Percentiles rank a stretch among this genome's conserved stretches.
Evolutionary conservation across 2,329 filamentous ascomycete genomes (phyloP).

Genomic region (Botryotinia narcissicola): DNA sequence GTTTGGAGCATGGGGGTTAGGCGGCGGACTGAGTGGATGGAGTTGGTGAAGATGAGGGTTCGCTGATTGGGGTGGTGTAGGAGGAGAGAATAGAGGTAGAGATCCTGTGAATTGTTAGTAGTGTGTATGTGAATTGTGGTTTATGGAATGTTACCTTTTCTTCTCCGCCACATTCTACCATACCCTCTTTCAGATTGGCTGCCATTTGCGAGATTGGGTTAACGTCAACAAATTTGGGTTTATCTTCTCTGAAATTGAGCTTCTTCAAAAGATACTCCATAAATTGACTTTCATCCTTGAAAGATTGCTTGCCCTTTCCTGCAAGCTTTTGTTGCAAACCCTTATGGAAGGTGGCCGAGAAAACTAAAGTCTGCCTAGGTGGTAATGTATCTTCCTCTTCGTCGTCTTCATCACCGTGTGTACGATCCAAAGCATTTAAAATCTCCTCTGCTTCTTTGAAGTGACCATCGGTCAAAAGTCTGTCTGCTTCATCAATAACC

Average conservation of each 20-base stretch:
- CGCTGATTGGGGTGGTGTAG: constrained; percentile 78
- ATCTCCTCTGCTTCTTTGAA: constrained; percentile 95
- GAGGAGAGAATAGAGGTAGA: constrained; percentile 87
- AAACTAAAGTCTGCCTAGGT: constrained; percentile 82
- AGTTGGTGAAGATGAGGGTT: constrained; percentile 92
- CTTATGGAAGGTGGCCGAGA: constrained; percentile 94
- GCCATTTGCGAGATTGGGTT: constrained; percentile 92
- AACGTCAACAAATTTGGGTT: constrained; percentile 87
- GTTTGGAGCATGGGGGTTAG: constrained; percentile 81
- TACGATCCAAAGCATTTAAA: constrained; percentile 71
- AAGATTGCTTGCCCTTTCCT: constrained; percentile 61
- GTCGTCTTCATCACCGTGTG: constrained; percentile 49
- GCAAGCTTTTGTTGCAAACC: constrained; percentile 86
- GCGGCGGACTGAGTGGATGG: constrained; percentile 86
- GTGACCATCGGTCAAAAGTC: constrained; percentile 85
- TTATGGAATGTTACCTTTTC: constrained; percentile 66
- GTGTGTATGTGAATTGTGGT: not conserved
- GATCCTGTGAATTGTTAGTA: constrained; percentile 55
- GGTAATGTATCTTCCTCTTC: constrained; percentile 47
- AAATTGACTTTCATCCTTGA: constrained; percentile 72
- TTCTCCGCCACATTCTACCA: constrained; percentile 87
- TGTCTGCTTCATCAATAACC: constrained; percentile 91
- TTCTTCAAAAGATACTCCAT: constrained; percentile 92
- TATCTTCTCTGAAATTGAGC: constrained; percentile 79
- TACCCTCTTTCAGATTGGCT: constrained; percentile 76